These are phyloP conservation scores for Mycena floridula DNA, from an alignment of 768 basidiomycete species.

Conservation along the genomic window DNA sequence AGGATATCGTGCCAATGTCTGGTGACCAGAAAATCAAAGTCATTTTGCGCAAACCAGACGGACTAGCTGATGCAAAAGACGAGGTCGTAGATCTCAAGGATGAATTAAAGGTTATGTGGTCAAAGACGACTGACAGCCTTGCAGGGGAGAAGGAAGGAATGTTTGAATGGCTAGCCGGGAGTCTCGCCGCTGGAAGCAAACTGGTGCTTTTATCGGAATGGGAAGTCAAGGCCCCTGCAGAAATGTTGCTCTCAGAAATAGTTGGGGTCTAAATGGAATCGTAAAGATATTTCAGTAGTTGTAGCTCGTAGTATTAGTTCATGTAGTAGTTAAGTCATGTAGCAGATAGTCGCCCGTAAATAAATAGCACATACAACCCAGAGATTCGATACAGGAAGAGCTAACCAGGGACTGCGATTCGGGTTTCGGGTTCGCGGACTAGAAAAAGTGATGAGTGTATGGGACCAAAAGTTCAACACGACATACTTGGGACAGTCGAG, in stretches of 20 bases:
- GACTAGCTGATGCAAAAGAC: constrained; percentile 38
- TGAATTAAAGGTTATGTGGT: constrained; percentile 27
- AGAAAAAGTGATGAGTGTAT: too few species aligned
- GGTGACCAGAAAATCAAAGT: constrained; percentile 38
- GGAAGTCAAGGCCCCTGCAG: constrained; percentile 42
- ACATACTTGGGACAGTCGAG: background rate
- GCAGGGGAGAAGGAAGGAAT: constrained; percentile 50
- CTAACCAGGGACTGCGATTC: background rate
- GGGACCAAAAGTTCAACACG: too few species aligned
- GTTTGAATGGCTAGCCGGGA: constrained; percentile 50
- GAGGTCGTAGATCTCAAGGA: constrained; percentile 14
- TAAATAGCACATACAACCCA: too few species aligned
- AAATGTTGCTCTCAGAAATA: constrained; percentile 7
- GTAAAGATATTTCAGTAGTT: too few species aligned
- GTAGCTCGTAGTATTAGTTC: too few species aligned
- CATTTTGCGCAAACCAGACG: constrained; percentile 38
- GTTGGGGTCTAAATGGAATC: background rate
- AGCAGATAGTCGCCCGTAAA: too few species aligned
- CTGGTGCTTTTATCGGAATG: constrained; percentile 41
- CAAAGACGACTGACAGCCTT: constrained; percentile 32
- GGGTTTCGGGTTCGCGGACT: too few species aligned
- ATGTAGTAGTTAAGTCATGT: too few species aligned
- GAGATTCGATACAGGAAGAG: background rate
- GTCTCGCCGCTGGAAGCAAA: constrained; percentile 34
- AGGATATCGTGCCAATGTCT: constrained; percentile 38